Evolutionary conservation across 768 basidiomycete genomes (phyloP).

Genomic region (Collybiopsis confluens): DNA sequence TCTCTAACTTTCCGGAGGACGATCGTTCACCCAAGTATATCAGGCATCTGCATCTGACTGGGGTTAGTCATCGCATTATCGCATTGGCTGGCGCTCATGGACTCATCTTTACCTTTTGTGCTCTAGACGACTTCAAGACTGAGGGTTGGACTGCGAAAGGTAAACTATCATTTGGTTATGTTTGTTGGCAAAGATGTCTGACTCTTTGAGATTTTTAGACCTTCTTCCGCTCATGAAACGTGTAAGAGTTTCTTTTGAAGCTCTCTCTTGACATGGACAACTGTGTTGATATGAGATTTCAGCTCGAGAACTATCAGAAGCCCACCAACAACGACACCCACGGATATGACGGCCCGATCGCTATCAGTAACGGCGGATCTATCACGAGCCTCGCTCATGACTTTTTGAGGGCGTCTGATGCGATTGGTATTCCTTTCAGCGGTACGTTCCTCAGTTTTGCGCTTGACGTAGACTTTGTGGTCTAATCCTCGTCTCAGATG

Average conservation of each 20-base stretch:
- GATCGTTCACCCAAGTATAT: no score
- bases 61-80: constrained; percentile 42
- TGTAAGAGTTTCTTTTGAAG: constrained; percentile 31
- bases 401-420: constrained; percentile 60
- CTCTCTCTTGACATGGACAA: no score
- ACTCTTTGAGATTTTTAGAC: constrained; percentile 30
- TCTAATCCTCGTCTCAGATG: constrained; percentile 34
- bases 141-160: constrained; percentile 66
- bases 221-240: constrained; percentile 71
- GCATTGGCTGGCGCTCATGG: no score
- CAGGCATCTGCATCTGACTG: constrained; percentile 68
- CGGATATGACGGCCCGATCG: constrained; percentile 72
- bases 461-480: neutral
- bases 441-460: constrained; percentile 32
- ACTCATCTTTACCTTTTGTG: no score
- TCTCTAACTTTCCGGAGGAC: no score
- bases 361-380: constrained; percentile 66
- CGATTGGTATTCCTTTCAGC: constrained; percentile 60
- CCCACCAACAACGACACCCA: constrained; percentile 63
- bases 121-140: constrained; percentile 75
- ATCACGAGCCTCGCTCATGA: constrained; percentile 63
- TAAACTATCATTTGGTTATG: constrained; percentile 16
- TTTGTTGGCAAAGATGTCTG: no score
- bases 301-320: constrained; percentile 78
- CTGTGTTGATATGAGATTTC: neutral